Percentiles rank a stretch among this genome's conserved stretches.
Evolutionary conservation across 2,329 filamentous ascomycete genomes (phyloP).

Genomic region (Colletotrichum sp.): DNA sequence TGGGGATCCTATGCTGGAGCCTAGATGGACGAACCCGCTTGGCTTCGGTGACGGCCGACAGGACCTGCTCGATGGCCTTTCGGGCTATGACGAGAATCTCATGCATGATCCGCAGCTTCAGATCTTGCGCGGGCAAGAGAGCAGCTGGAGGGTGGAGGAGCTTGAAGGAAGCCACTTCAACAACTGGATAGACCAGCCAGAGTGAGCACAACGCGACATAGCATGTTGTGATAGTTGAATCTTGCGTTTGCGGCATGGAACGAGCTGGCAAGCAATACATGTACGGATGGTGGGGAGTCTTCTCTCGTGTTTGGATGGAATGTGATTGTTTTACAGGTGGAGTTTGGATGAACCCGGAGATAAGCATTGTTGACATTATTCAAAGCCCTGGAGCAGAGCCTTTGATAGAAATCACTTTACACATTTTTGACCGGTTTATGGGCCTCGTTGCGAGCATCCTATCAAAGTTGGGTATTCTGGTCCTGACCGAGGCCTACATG

Average conservation of each 20-base stretch:
- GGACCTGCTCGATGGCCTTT: constrained; percentile 20
- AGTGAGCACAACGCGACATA: constrained; percentile 10
- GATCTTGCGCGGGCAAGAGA: constrained; percentile 32
- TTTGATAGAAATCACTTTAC: neutral
- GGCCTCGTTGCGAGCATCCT: neutral
- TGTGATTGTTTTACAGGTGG: neutral
- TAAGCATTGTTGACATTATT: neutral
- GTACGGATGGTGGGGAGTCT: neutral
- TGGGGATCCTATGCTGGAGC: constrained; percentile 16
- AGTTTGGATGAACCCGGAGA: neutral
- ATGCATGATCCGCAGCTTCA: constrained; percentile 25
- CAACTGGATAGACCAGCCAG: constrained; percentile 34
- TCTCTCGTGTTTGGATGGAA: neutral
- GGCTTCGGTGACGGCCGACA: constrained; percentile 9
- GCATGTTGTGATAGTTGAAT: neutral
- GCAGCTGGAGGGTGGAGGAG: constrained; percentile 39
- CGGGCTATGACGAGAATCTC: constrained; percentile 23
- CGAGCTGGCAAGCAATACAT: neutral
- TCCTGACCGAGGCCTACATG: neutral
- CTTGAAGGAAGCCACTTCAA: constrained; percentile 34
- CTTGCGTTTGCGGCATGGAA: neutral
- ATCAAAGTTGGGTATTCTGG: neutral
- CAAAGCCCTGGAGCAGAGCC: neutral
- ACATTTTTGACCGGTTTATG: neutral
- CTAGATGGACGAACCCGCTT: constrained; percentile 15